These are phyloP conservation scores for Iris macrosiphon DNA, from an alignment of 106 monocot genomes.

Conservation along the genomic window DNA sequence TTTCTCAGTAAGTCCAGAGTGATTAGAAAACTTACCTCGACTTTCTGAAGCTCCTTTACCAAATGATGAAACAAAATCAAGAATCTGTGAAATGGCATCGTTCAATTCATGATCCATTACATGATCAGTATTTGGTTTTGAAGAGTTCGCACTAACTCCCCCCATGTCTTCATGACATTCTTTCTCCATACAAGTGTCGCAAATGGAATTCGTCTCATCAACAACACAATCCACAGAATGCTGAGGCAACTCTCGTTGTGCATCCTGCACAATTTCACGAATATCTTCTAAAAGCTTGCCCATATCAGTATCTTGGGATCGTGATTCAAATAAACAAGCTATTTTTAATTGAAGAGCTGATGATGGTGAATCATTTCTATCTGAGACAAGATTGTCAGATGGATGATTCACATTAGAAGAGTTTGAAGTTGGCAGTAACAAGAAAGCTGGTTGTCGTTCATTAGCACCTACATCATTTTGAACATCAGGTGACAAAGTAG, in stretches of 20 bases:
- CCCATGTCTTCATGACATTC: conserved; percentile 3
- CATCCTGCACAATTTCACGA: conserved; percentile 38
- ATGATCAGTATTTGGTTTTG: conserved; percentile 10
- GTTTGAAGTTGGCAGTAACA: not conserved
- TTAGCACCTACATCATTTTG: conserved; percentile 26
- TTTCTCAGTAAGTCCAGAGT: conserved; percentile 19
- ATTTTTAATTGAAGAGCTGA: conserved; percentile 45
- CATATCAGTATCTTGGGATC: conserved; percentile 21
- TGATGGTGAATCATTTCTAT: conserved; percentile 11
- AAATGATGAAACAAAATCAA: conserved; percentile 42
- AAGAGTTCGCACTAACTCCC: conserved; percentile 9
- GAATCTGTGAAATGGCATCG: conserved; percentile 53
- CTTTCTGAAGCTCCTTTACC: conserved; percentile 29
- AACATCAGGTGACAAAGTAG: conserved; percentile 8
- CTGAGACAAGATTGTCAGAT: not conserved
- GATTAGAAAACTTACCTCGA: conserved; percentile 21
- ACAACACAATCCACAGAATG: conserved; percentile 13
- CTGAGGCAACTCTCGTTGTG: conserved; percentile 29
- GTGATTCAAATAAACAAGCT: conserved; percentile 36
- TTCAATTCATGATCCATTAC: conserved; percentile 32
- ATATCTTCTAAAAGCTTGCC: conserved; percentile 51
- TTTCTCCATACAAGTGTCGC: conserved; percentile 13
- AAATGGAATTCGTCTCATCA: conserved; percentile 12
- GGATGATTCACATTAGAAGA: conserved; percentile 2
- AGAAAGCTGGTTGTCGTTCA: conserved; percentile 8